Evolutionary conservation across 2,329 filamentous ascomycete genomes (phyloP).

Genomic region (Penicillium sp.): DNA sequence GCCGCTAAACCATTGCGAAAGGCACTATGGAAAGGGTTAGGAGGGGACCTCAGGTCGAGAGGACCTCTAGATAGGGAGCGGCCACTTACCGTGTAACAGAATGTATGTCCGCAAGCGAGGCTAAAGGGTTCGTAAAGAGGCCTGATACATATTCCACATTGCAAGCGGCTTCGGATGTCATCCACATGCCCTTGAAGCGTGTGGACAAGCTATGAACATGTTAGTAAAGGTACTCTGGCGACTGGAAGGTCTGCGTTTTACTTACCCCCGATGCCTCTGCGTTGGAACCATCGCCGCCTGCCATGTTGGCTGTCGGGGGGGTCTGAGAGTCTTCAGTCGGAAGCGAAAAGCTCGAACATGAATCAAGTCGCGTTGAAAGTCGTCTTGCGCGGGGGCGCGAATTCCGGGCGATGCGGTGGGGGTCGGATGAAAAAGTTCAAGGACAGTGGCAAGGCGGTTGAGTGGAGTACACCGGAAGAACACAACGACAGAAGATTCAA

Average conservation of each 20-base stretch:
- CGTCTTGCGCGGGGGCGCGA: constrained; percentile 19
- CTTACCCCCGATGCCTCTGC: constrained; percentile 36
- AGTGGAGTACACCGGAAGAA: neutral
- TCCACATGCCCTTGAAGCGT: constrained; percentile 59
- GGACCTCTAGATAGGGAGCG: neutral
- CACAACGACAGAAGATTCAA: neutral
- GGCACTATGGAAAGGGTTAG: constrained; percentile 49
- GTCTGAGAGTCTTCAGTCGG: constrained; percentile 4
- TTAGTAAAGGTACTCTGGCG: constrained; percentile 12
- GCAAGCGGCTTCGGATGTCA: constrained; percentile 61
- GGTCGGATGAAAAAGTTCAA: constrained; percentile 18
- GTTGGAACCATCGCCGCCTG: constrained; percentile 10
- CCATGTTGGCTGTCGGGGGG: constrained; percentile 11
- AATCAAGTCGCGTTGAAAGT: constrained; percentile 8
- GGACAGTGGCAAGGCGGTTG: constrained; percentile 3
- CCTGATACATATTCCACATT: constrained; percentile 69
- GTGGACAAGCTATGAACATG: constrained; percentile 36
- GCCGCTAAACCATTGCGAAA: constrained; percentile 57
- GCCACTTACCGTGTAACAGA: constrained; percentile 64
- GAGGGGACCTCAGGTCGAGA: constrained; percentile 4
- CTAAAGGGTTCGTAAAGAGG: constrained; percentile 71
- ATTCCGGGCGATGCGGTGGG: constrained; percentile 21
- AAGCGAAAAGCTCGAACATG: constrained; percentile 2
- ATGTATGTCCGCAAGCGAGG: constrained; percentile 68
- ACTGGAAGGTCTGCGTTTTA: neutral